Evolutionary conservation across 2,329 filamentous ascomycete genomes (phyloP).

Genomic region (Fusarium napiforme): DNA sequence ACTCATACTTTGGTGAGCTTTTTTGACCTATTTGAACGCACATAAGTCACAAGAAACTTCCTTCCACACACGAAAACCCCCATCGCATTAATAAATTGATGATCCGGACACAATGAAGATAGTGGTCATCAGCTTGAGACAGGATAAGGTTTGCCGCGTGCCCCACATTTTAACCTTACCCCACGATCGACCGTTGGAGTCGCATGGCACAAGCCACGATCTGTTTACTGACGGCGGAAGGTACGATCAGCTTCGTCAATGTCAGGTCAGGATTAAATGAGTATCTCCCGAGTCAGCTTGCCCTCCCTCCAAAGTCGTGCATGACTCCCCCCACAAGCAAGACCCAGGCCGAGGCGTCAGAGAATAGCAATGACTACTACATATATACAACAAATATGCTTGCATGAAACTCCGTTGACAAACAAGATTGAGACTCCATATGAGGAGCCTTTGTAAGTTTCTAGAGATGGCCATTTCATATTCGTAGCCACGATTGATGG

Average conservation of each 20-base stretch:
- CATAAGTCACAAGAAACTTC: neutral
- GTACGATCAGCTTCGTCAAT: neutral
- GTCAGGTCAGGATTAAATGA: neutral
- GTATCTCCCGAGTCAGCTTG: neutral
- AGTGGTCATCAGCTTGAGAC: neutral
- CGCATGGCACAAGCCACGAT: neutral
- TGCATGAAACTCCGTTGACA: neutral
- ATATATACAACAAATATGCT: neutral
- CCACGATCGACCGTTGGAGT: neutral
- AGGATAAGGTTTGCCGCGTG: neutral
- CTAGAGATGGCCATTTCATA: neutral
- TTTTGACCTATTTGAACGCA: rapidly evolving
- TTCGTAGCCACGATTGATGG: neutral
- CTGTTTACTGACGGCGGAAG: neutral
- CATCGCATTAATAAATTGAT: neutral
- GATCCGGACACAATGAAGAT: neutral
- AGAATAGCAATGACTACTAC: neutral
- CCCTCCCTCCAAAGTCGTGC: neutral
- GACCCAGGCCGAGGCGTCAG: neutral
- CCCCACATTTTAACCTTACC: neutral
- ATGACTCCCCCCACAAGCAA: neutral
- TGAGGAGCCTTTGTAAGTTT: neutral
- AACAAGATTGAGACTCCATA: neutral
- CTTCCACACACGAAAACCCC: neutral
- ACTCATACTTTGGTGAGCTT: neutral